A percentile compares a stretch with the other conserved stretches of the same genome.
phyloP scores from a whole-genome alignment of 768 basidiomycete genomes.

The Lentinus tigrinus region DNA sequence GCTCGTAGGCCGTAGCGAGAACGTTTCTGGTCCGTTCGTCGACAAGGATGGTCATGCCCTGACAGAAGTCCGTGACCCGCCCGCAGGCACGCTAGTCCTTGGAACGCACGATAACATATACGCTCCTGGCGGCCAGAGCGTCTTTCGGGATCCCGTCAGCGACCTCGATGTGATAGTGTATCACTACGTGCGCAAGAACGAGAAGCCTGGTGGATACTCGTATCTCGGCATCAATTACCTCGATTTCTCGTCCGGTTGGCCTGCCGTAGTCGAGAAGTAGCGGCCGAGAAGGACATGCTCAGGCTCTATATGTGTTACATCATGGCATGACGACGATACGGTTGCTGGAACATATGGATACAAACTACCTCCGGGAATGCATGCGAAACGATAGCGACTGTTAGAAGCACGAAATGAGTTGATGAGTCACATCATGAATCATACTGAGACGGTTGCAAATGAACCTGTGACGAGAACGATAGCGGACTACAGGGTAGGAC shows the following conservation, averaged over 20 bases:
- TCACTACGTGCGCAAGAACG: not conserved
- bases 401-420: too few relatives aligned
- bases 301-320: too few relatives aligned
- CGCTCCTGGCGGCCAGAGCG: not conserved
- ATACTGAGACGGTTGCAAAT: too few relatives aligned
- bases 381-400: too few relatives aligned
- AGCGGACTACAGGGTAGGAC: too few relatives aligned
- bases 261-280: not conserved
- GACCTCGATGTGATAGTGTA: not conserved
- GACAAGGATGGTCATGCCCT: not conserved
- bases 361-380: too few relatives aligned
- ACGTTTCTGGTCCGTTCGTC: not conserved
- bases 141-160: not conserved
- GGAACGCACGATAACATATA: slow-evolving; percentile 1
- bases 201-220: not conserved
- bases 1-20: not conserved
- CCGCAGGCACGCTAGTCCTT: not conserved
- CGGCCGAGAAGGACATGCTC: not conserved
- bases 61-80: not conserved
- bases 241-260: not conserved
- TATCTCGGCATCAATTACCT: not conserved
- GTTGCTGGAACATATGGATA: too few relatives aligned
- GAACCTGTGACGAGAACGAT: too few relatives aligned
- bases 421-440: too few relatives aligned
- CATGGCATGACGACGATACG: too few relatives aligned